Percentiles rank a stretch among this genome's conserved stretches.
Evolutionary conservation across 371 early-diverging fungal genomes (phyloP).

Genomic region (Syncephalastrum sp.): DNA sequence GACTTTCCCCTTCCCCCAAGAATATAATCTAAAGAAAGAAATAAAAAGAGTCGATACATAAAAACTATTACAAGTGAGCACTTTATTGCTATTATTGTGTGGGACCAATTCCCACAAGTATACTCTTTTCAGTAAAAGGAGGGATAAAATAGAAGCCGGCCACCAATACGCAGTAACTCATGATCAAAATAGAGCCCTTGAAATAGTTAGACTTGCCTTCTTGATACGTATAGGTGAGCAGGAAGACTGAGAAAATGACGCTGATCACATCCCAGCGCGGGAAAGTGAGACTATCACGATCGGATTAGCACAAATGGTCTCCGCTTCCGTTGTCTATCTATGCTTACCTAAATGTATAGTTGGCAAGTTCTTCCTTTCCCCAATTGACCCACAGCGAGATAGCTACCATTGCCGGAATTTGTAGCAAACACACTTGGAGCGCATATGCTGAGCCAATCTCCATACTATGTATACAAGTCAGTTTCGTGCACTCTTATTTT

Average conservation of each 20-base stretch:
- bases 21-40: too few relatives aligned
- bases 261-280: slow-evolving; percentile 89
- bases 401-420: slow-evolving; percentile 92
- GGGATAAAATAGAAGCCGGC: slow-evolving; percentile 80
- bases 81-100: too few relatives aligned
- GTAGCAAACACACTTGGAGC: slow-evolving; percentile 90
- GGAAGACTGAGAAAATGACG: slow-evolving; percentile 86
- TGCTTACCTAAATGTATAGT: slow-evolving; percentile 44
- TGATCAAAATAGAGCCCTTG: slow-evolving; percentile 88
- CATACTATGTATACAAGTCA: slow-evolving; percentile 41
- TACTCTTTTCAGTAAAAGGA: slow-evolving; percentile 8
- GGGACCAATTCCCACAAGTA: too few relatives aligned
- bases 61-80: too few relatives aligned
- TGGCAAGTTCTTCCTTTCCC: slow-evolving; percentile 37
- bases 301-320: slow-evolving; percentile 6
- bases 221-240: slow-evolving; percentile 85
- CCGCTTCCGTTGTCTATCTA: neutral
- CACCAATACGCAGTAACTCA: slow-evolving; percentile 82
- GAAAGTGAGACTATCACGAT: slow-evolving; percentile 78
- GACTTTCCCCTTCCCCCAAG: too few relatives aligned
- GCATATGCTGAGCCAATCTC: slow-evolving; percentile 97
- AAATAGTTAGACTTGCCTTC: slow-evolving; percentile 96
- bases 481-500: neutral
- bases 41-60: too few relatives aligned
- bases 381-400: slow-evolving; percentile 74